phyloP scores from a whole-genome alignment of 306 rosid species.

The Echinosophora koreensis region DNA sequence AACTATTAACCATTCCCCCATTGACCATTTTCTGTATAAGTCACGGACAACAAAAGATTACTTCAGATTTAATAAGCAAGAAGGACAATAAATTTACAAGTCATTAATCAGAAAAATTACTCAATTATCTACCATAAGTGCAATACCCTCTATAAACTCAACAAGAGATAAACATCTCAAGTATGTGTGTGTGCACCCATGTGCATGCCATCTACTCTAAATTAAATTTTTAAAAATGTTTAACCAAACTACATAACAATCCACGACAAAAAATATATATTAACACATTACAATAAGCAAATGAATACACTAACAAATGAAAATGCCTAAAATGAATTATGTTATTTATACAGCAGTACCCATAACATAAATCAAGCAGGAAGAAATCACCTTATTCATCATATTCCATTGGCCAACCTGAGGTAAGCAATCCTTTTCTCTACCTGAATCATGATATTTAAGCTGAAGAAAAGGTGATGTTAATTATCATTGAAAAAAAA shows the following conservation, averaged over 20 bases:
- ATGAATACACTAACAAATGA: background rate
- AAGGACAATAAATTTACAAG: too few species aligned
- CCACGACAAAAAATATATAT: too few species aligned
- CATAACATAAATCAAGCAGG: background rate
- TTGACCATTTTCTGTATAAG: slow-evolving; percentile 93
- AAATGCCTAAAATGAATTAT: background rate
- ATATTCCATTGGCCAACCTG: slow-evolving; percentile 99
- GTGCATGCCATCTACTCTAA: background rate
- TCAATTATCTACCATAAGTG: background rate
- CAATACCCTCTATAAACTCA: background rate
- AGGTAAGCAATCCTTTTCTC: slow-evolving; percentile 92
- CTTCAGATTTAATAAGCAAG: slow-evolving; percentile 5
- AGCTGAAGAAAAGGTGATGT: slow-evolving; percentile 58
- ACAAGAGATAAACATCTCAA: background rate
- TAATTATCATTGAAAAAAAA: background rate
- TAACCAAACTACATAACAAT: background rate
- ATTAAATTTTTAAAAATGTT: background rate
- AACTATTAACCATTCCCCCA: slow-evolving; percentile 84
- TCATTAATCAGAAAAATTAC: background rate
- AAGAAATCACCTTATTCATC: slow-evolving; percentile 85
- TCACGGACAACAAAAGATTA: background rate
- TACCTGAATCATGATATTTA: slow-evolving; percentile 94
- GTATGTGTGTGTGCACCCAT: background rate
- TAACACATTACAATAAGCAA: background rate
- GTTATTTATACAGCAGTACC: too few species aligned